Evolutionary conservation across 2,329 filamentous ascomycete species (phyloP).

Genomic region (Epichloe gansuensis): DNA sequence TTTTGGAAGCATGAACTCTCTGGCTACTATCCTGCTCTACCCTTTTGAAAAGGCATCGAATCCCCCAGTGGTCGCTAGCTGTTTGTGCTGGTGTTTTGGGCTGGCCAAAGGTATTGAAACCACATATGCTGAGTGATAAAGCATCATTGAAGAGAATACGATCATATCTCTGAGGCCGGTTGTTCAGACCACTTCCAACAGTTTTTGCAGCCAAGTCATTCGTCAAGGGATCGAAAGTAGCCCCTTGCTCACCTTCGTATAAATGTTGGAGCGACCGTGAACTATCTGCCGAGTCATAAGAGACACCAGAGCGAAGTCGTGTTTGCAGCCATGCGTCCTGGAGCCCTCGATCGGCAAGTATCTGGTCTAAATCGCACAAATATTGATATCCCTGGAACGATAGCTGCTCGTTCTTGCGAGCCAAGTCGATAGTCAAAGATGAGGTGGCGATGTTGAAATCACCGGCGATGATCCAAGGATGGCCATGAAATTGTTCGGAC

Average conservation of each 20-base stretch:
- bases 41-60: too few species aligned
- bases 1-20: too few species aligned
- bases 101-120: too few species aligned
- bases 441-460: slow-evolving; percentile 53
- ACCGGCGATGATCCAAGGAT: slow-evolving; percentile 34
- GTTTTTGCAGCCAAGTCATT: too few species aligned
- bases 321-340: too few species aligned
- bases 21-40: too few species aligned
- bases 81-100: too few species aligned
- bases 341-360: slow-evolving; percentile 21
- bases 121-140: too few species aligned
- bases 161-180: slow-evolving; percentile 27
- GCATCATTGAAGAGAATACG: slow-evolving; percentile 32
- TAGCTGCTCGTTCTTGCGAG: slow-evolving; percentile 29
- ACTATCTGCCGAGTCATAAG: slow-evolving; percentile 12
- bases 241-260: slow-evolving; percentile 53
- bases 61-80: too few species aligned
- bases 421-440: slow-evolving; percentile 7
- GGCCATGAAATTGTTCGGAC: slow-evolving; percentile 22
- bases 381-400: slow-evolving; percentile 31
- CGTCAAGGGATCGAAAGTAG: slow-evolving; percentile 21
- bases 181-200: too few species aligned
- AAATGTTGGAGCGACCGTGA: slow-evolving; percentile 16
- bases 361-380: slow-evolving; percentile 32
- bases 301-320: slow-evolving; percentile 29